A percentile compares a stretch with the other conserved stretches of the same genome.
Conservation (phyloP, 2,329 filamentous ascomycete species). For the Corynespora cassiicola region DNA sequence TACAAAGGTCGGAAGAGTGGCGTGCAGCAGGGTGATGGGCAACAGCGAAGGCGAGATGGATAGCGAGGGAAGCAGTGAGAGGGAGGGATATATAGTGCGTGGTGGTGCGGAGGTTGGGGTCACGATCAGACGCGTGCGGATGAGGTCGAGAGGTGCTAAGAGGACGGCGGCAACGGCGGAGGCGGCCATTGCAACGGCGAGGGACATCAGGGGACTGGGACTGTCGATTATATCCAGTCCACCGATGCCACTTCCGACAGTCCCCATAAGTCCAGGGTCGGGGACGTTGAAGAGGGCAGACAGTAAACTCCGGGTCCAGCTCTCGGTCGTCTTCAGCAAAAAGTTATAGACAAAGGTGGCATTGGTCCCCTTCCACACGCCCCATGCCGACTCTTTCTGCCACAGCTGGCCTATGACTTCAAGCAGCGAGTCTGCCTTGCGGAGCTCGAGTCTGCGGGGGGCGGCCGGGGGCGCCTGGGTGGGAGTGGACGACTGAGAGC, state of each 20-base stretch:
- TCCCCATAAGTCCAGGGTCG: slow-evolving; percentile 69
- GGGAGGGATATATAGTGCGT: slow-evolving; percentile 77
- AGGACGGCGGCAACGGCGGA: slow-evolving; percentile 76
- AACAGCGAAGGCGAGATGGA: slow-evolving; percentile 72
- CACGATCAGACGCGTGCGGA: slow-evolving; percentile 85
- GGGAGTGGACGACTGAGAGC: slow-evolving; percentile 45
- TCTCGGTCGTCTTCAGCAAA: slow-evolving; percentile 84
- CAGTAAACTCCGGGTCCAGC: slow-evolving; percentile 89
- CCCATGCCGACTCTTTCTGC: slow-evolving; percentile 87
- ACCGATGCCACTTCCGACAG: slow-evolving; percentile 56
- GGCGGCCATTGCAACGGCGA: slow-evolving; percentile 73
- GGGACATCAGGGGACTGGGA: slow-evolving; percentile 79
- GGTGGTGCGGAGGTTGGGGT: slow-evolving; percentile 78
- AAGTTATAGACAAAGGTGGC: slow-evolving; percentile 91
- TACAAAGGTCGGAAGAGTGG: slow-evolving; percentile 81
- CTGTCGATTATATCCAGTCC: slow-evolving; percentile 82
- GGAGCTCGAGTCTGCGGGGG: slow-evolving; percentile 72
- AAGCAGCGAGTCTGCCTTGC: slow-evolving; percentile 79
- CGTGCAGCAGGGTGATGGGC: slow-evolving; percentile 85
- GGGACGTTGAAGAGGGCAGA: slow-evolving; percentile 90
- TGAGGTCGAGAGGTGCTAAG: slow-evolving; percentile 86
- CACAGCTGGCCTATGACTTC: slow-evolving; percentile 89
- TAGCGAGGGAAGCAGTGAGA: slow-evolving; percentile 77
- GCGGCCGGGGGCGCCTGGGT: slow-evolving; percentile 48
- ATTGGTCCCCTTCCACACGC: slow-evolving; percentile 94